Evolutionary conservation across 2,329 filamentous ascomycete species (phyloP).

Genomic region (Microcyclospora pomicola): DNA sequence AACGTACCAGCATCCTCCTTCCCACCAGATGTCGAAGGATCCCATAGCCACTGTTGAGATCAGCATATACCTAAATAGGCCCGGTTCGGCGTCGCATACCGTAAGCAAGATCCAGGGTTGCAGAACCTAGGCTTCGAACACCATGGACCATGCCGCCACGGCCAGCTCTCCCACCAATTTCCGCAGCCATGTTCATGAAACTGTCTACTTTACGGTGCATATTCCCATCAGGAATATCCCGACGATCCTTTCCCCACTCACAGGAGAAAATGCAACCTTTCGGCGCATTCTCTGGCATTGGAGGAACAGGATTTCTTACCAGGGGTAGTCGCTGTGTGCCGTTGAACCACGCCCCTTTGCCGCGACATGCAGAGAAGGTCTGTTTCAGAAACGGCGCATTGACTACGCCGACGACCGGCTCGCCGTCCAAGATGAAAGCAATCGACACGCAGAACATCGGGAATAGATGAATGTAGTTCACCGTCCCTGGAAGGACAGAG

Average conservation of each 20-base stretch:
- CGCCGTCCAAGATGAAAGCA: conserved; percentile 46
- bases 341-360: conserved; percentile 56
- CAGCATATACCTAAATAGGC: too few relatives aligned
- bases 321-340: conserved; percentile 50
- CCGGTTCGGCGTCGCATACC: conserved; percentile 19
- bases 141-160: conserved; percentile 71
- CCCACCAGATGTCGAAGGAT: conserved; percentile 69
- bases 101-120: conserved; percentile 61
- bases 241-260: conserved; percentile 68
- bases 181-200: conserved; percentile 61
- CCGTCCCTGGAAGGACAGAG: conserved; percentile 37
- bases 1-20: conserved; percentile 41
- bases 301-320: conserved; percentile 46
- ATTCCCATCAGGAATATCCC: conserved; percentile 53
- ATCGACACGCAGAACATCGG: conserved; percentile 74
- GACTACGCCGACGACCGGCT: conserved; percentile 56
- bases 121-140: conserved; percentile 56
- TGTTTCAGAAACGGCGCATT: conserved; percentile 57
- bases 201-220: conserved; percentile 58
- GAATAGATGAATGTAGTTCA: conserved; percentile 70
- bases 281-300: conserved; percentile 50
- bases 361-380: conserved; percentile 53
- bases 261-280: conserved; percentile 59
- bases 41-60: conserved; percentile 1
- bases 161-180: conserved; percentile 47